Evolutionary conservation across 768 basidiomycete species (phyloP), one percentile per base, ranked within the genome.

Genomic region (Lentinus brumalis): DNA sequence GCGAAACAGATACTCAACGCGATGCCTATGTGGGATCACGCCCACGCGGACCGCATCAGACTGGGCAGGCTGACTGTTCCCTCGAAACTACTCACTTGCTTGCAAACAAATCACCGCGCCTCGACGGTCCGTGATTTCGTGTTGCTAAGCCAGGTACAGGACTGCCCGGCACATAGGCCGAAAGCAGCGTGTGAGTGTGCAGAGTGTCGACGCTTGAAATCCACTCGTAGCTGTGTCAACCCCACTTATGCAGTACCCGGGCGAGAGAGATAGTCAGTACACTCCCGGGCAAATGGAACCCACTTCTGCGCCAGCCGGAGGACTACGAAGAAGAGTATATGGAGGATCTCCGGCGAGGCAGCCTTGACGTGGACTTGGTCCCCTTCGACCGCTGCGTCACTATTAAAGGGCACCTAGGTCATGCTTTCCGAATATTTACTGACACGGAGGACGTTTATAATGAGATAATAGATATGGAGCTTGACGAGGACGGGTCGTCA

Each of bases 21-120:
- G 0, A 59, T 59, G 57, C 51, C 57, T 0, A 59, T 59, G 44
- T 59, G 57, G 57, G 40, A 38, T 29, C 57, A 59, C 44, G 3
- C 4, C 2, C n/a, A 44, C 1, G 15, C 31, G 6, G 50, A 59
- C n/a, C 5, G 3, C 0, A n/a, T 10, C 16, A 4, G 21, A 26
- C 21, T 26, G 21, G 21, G 21, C 21, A 26, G 21, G 21, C 21
- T 26, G 21, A 26, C 21, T 26, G 21, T 26, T 26, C 21, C 21
- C 21, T 26, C 21, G 21, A 26, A 26, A 26, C 21, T 26, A 26
- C 21, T 26, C 21, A 26, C 21, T 26, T 26, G 21, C 21, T 26
- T 26, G 21, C 21, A 26, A 26, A 26, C 21, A 26, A 26, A 26
- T 26, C 21, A 26, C 21, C 21, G 21, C 21, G 21, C 21, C 21